phyloP scores from a whole-genome alignment of 495 filamentous ascomycete genomes.

The Daldinia decipiens region DNA sequence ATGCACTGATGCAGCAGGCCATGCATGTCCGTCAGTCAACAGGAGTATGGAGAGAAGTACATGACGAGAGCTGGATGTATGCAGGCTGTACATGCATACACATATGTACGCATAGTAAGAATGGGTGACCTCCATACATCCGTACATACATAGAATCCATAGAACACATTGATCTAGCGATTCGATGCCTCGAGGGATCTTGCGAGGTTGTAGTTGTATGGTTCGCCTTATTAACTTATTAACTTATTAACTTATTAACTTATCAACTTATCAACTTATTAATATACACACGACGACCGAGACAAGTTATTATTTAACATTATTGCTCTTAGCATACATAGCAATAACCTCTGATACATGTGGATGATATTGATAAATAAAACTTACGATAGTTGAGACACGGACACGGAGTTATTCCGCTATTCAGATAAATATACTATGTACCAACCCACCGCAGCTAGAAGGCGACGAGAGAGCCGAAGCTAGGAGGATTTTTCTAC shows the following conservation, averaged over 20 bases:
- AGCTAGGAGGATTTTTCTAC: constrained; percentile 30
- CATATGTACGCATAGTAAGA: background rate
- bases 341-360: constrained; percentile 1
- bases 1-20: constrained; percentile 34
- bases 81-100: constrained; percentile 9
- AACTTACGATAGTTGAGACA: constrained; percentile 20
- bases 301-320: background rate
- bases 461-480: constrained; percentile 6
- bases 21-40: constrained; percentile 46
- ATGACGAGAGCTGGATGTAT: constrained; percentile 10
- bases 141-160: constrained; percentile 3
- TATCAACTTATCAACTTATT: background rate
- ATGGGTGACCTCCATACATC: constrained; percentile 5
- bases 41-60: constrained; percentile 17
- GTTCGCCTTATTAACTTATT: background rate
- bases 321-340: background rate
- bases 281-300: background rate
- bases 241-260: background rate
- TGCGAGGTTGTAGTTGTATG: background rate
- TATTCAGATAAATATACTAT: background rate
- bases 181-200: constrained; percentile 17
- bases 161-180: constrained; percentile 10
- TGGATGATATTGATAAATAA: constrained; percentile 7
- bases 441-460: background rate
- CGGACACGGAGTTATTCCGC: background rate